Conservation (phyloP, 169 alveolate species). For the Plasmodium cynomolgi region DNA sequence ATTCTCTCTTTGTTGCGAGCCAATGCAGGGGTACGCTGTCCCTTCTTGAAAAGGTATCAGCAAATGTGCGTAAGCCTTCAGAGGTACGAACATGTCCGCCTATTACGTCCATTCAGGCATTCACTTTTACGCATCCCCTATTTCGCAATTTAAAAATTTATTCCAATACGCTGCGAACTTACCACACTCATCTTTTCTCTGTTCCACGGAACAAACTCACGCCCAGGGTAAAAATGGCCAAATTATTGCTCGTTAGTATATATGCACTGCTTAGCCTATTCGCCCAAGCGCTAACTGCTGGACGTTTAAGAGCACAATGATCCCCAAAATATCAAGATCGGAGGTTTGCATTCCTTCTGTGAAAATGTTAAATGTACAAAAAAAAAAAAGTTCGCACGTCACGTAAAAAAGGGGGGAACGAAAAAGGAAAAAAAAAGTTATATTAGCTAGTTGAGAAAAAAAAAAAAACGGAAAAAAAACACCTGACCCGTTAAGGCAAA, state of each 20-base stretch:
- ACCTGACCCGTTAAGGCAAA: background rate
- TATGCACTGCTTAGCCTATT: background rate
- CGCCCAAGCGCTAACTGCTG: background rate
- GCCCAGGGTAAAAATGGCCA: background rate
- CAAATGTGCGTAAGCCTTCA: background rate
- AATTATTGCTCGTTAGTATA: background rate
- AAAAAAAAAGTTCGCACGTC: background rate
- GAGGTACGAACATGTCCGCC: background rate
- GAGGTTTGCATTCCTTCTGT: background rate
- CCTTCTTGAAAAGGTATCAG: background rate
- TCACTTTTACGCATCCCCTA: background rate
- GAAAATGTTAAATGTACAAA: background rate
- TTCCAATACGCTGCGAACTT: background rate
- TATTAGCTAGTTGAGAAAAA: background rate
- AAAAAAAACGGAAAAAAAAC: background rate
- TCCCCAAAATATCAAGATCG: background rate
- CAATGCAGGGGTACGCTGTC: background rate
- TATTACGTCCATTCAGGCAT: background rate
- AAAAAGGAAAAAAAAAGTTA: background rate
- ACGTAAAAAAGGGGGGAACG: background rate
- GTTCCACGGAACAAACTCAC: background rate
- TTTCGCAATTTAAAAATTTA: background rate
- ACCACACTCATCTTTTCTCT: constrained; percentile 29
- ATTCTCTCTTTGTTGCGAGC: background rate
- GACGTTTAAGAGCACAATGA: constrained; percentile 4